These are phyloP conservation scores for Lipomyces kockii DNA, from an alignment of 805 yeast genomes.

Conservation along the genomic window DNA sequence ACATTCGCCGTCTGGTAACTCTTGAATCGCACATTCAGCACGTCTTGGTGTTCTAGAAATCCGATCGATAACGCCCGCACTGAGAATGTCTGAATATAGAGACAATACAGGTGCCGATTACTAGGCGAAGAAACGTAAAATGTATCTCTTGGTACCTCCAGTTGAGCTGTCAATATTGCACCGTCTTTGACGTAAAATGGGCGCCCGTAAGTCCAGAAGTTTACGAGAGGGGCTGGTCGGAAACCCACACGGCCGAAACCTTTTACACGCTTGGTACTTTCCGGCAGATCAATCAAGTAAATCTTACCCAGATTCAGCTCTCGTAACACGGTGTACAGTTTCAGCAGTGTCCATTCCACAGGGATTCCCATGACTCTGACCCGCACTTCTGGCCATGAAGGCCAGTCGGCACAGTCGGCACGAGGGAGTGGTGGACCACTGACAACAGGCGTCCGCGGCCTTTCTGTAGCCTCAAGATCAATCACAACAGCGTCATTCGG, in stretches of 20 bases:
- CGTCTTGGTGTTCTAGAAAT: neutral
- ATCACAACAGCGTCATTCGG: slow-evolving; percentile 1
- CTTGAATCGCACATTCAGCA: slow-evolving; percentile 4
- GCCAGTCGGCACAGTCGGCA: neutral
- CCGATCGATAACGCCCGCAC: neutral
- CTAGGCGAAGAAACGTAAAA: neutral
- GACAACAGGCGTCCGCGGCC: neutral
- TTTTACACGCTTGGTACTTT: neutral
- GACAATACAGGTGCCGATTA: neutral
- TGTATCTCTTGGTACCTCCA: neutral
- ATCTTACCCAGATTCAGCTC: neutral
- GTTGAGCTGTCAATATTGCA: neutral
- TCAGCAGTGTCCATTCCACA: neutral
- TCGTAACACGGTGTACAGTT: neutral
- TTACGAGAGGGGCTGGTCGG: neutral
- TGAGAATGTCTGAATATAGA: slow-evolving; percentile 1
- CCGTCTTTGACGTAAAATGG: neutral
- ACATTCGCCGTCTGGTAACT: neutral
- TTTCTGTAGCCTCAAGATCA: neutral
- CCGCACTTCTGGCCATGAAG: neutral
- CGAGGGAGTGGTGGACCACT: neutral
- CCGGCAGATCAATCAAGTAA: neutral
- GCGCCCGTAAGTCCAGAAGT: neutral
- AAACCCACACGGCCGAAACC: slow-evolving; percentile 2
- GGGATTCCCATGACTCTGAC: slow-evolving; percentile 3